Evolutionary conservation across 2,329 filamentous ascomycete genomes (phyloP), one percentile per base, ranked within the genome.

Genomic region (Sclerotinia trifoliorum): DNA sequence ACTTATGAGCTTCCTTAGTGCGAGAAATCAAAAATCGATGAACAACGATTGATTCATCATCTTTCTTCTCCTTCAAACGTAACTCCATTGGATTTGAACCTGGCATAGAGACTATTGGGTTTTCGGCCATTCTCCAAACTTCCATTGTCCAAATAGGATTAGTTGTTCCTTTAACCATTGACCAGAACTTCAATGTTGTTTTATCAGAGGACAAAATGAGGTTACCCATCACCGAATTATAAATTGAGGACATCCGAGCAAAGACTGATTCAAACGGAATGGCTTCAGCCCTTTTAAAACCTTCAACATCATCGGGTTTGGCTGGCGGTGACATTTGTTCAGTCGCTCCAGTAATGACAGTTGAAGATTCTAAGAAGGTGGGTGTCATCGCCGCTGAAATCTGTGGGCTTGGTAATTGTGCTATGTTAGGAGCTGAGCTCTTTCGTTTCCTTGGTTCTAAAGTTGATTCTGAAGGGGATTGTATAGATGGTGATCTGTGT

Each of bases 51-150:
- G 46, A 62, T 10, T 61, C 68, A 19, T 70, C 64, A 24, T 70
- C 51, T 21, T 66, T 51, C 42, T 68, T 70, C 6, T 63, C 60
- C 42, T 71, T 73, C 26, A 77, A 65, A 17, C 69, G 71, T 51
- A 78, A 49, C 39, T 77, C 73, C 74, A 77, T 76, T n/a, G 73
- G 74, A 49, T 73, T 73, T 8, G 75, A 77, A 5, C 75, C 75
- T 49, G 66, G 65, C 21, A 70, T 67, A 5, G 75, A 77, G 3
- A 71, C 70, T 5, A 73, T 74, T 19, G 75, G 75, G 32, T 75
- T 72, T 11, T 73, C 67, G 8, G 68, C 57, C 44, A 77, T 70
- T 29, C 71, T 56, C 8, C 56, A 67, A 6, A 77, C 65, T 49
- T 68, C 68, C 35, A 74, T 58, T 24, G 60, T 65, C 24, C 74